Evolutionary conservation across 805 yeast species (phyloP), one percentile per base, ranked within the genome.

Genomic region (Wickerhamomyces chambardii): DNA sequence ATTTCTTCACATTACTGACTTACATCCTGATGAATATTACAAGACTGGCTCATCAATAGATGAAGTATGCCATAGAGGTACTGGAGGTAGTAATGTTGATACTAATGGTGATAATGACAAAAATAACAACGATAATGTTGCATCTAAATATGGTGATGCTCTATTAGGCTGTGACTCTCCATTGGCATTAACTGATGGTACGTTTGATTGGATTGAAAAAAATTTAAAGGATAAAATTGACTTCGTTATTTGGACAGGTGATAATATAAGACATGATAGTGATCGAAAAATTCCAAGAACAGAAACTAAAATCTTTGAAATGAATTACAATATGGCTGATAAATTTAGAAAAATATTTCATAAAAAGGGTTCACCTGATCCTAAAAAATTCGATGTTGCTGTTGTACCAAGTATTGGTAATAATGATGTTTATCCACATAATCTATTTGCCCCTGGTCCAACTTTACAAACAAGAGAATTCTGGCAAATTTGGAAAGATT

Each of bases 221-320:
- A 76, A 84, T 40, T 54, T 85, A 39, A 72, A 66, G 40, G 92
- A 83, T 54, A 76, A 84, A 44, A 77, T 85, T 33, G 95, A 85
- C 54, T 85, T 85, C 56, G 78, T 85, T 11, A 70, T 85, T 12
- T 85, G 95, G 95, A 84, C 95, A 0, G 95, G 95, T 24, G 95
- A 85, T 57, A 85, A 84, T 47, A 73, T 83, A 31, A 67, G 95
- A 37, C 95, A 84, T 54, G 95, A 84, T 54, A 82, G 79, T 47
- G 95, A 84, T 57, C 64, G 94, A 51, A 52, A 54, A 16, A 59
- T 61, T 48, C 95, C 95, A 3, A 70, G 95, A 61, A 73, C 84
- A 1, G 94, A 84, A 48, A 48, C 51, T 38, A 74, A 77, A 37
- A 85, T 85, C 31, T 73, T 84, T 42, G 79, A 77, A 11, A 68